Evolutionary conservation across 169 alveolate genomes (phyloP).

Genomic region (Eimeria maxima): DNA sequence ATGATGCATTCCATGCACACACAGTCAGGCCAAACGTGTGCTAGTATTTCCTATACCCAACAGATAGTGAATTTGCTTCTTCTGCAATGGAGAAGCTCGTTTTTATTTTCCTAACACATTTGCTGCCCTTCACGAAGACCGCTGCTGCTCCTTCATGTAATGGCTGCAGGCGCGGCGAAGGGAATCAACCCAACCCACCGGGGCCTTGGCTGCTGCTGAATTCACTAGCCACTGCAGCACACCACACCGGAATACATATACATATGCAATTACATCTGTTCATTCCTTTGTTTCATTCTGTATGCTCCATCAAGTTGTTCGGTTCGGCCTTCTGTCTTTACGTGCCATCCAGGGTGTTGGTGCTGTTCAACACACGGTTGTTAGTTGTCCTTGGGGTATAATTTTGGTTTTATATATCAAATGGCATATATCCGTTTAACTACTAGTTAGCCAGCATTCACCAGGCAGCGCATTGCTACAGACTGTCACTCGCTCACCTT

Average conservation of each 20-base stretch:
- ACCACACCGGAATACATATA: too few species aligned
- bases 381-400: background rate
- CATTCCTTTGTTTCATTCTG: background rate
- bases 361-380: background rate
- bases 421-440: background rate
- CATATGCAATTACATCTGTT: background rate
- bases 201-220: slow-evolving; percentile 64
- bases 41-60: background rate
- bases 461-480: background rate
- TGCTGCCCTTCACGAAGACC: background rate
- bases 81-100: background rate
- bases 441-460: background rate
- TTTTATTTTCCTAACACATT: background rate
- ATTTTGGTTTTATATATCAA: background rate
- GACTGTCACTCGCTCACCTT: slow-evolving; percentile 35
- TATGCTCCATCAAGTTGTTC: too few species aligned
- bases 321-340: too few species aligned
- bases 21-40: background rate
- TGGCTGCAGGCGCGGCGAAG: slow-evolving; percentile 51
- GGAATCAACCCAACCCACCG: slow-evolving; percentile 67
- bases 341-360: too few species aligned
- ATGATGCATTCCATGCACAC: background rate
- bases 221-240: slow-evolving; percentile 61
- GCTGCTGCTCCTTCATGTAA: slow-evolving; percentile 51
- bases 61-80: background rate